Evolutionary conservation across 1,139 yeast species (phyloP).

Genomic region (Pichia sp.): DNA sequence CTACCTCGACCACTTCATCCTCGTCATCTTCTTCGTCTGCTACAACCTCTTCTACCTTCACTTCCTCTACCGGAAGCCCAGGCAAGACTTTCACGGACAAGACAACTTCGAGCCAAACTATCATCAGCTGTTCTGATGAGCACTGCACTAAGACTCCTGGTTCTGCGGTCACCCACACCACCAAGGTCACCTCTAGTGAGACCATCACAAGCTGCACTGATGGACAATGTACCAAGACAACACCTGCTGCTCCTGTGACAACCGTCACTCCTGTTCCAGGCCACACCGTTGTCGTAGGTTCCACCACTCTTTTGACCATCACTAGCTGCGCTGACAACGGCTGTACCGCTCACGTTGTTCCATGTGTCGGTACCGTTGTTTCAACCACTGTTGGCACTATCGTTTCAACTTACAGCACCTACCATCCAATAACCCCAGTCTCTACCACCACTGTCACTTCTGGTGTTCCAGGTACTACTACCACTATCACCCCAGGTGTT

Average conservation of each 20-base stretch:
- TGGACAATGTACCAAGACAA: constrained; percentile 8
- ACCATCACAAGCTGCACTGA: constrained; percentile 1
- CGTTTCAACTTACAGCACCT: constrained; percentile 13
- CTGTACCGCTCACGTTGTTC: constrained; percentile 19
- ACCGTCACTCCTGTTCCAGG: constrained; percentile 4
- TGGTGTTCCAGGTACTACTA: not conserved
- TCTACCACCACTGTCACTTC: constrained; percentile 21
- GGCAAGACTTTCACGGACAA: not conserved
- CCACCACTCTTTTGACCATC: constrained; percentile 16
- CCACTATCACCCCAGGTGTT: constrained; percentile 20
- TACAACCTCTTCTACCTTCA: not conserved
- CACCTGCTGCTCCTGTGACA: not conserved
- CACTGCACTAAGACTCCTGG: not conserved
- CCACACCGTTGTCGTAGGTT: not conserved
- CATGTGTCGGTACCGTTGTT: constrained; percentile 11
- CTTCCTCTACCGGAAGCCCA: too few relatives aligned
- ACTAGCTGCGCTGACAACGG: constrained; percentile 22
- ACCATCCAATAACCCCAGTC: constrained; percentile 6
- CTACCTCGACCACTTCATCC: constrained; percentile 15
- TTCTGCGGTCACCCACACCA: not conserved
- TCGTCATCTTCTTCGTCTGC: constrained; percentile 13
- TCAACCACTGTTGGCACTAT: constrained; percentile 10
- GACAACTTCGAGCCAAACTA: not conserved
- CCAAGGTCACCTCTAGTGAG: constrained; percentile 3
- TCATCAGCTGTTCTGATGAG: not conserved